phyloP scores from a whole-genome alignment of 1,139 yeast genomes.

The Yamadazyma atlantica region DNA sequence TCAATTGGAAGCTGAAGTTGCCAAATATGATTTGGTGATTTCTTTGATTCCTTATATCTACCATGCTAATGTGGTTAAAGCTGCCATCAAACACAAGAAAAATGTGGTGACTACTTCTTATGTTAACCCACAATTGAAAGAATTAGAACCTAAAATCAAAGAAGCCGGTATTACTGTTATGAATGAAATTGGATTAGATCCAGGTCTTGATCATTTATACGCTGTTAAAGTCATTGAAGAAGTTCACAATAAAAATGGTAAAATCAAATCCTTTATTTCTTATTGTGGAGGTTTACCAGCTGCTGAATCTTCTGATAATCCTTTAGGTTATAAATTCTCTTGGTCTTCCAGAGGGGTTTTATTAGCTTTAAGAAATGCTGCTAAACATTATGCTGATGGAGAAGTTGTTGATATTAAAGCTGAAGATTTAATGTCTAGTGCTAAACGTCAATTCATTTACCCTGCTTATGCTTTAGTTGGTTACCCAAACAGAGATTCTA shows the following conservation, averaged over 20 bases:
- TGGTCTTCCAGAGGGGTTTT: conserved; percentile 99
- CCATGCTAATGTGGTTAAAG: conserved; percentile 89
- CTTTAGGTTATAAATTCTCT: conserved; percentile 96
- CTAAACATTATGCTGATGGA: conserved; percentile 87
- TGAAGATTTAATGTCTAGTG: conserved; percentile 92
- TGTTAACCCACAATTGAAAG: conserved; percentile 88
- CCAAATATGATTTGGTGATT: conserved; percentile 80
- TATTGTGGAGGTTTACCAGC: conserved; percentile 99
- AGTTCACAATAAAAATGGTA: conserved; percentile 88
- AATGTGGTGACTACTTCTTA: conserved; percentile 96
- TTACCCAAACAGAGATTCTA: conserved; percentile 98
- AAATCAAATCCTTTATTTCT: conserved; percentile 88
- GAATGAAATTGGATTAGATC: conserved; percentile 95
- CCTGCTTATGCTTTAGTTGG: conserved; percentile 95
- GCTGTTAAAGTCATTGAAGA: conserved; percentile 98
- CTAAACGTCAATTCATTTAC: conserved; percentile 91
- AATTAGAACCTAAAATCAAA: conserved; percentile 72
- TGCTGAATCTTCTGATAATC: conserved; percentile 96
- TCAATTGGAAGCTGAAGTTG: conserved; percentile 75
- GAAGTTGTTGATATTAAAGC: conserved; percentile 75
- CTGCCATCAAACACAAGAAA: conserved; percentile 88
- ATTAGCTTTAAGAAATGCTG: conserved; percentile 91
- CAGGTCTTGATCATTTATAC: conserved; percentile 97
- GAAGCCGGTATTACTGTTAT: conserved; percentile 87
- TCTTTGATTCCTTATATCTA: conserved; percentile 94